Base-by-base conservation (phyloP, 352 stramenopile genomes). In the Phytophthora litchii region DNA sequence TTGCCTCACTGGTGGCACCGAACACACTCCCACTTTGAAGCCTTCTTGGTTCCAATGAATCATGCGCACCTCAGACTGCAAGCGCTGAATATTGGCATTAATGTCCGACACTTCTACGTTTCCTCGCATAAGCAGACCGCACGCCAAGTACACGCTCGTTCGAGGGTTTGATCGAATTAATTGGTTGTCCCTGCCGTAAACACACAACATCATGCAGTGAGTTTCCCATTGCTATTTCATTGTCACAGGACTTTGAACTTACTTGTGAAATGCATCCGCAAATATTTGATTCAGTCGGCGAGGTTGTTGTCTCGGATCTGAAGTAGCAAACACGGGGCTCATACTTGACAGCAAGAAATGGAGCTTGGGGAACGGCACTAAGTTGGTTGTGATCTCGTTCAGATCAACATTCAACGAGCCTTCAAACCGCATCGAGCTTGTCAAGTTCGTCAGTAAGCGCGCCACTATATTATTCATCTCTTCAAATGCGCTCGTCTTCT, bases 321-420 rank as follows among this genome's bases (percentile, higher is more conserved):
- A 43, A 0, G 62, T 86, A 7, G 72, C 37, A 16, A 84, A 80
- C 54, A 89, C 66, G 10, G 83, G 81, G 17, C 76, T 88, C 65
- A 91, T 85, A 41, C 83, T 93, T 10, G 83, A 86, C 34, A 99
- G 81, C 69, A 99, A 90, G 74, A 99, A 99, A 70, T 99, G 96
- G 49, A 99, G 97, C 58, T 97, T 97, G 19, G 97, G 97, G 71
- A 98, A 99, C 29, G 97, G 97, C 35, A 99, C 97, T 71, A 99
- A 85, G 80, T 99, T 99, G 60, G 96, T 99, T 72, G 98, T 97
- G 84, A 99, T 99, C 80, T 99, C 96, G 59, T 97, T 99, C 51
- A 99, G 80, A 86, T 99, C 97, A 42, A 99, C 96, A 73, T 99
- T 99, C 42, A 99, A 74, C 23, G 94, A 95, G 45, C 97, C 97